Evolutionary conservation across 2,329 filamentous ascomycete species (phyloP), one percentile per base, ranked within the genome.

Genomic region (Colletotrichum sp.): DNA sequence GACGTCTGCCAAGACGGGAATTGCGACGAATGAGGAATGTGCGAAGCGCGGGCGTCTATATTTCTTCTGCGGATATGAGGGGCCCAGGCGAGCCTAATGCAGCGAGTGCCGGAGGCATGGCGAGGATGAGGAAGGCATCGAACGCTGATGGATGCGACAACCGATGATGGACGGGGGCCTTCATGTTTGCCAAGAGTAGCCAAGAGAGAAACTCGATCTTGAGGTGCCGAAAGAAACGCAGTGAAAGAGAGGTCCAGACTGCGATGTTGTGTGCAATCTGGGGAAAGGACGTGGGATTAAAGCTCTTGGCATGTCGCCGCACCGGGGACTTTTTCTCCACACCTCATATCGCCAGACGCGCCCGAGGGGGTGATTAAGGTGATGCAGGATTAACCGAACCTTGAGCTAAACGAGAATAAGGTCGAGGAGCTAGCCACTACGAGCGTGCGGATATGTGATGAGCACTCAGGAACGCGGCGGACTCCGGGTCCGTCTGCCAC

Each of bases 271-370:
- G 25, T 29, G 36, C 73, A 69, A 52, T 72, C 69, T 72, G 63
- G 63, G 69, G 44, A 59, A 52, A 72, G 69, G 55, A 72, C 73
- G 69, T 72, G 67, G 63, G 36, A 32, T 63, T 76, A 61, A 59
- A 69, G 73, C 69, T 72, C 69, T 64, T 72, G 73, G 63, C 69
- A 64, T 11, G n/a, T 44, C 55, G 69, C 55, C 63, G 62, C 69
- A 72, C 36, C 44, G 44, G 30, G 25, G 34, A 8, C 25, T 8
- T 25, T 27, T 27, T 39, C 39, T 29, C 63, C 63, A 72, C 55
- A 32, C 32, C 27, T 52, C 39, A 36, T 59, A 52, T 57, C 52
- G 13, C 13, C 44, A 52, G 44, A 22, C 44, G 44, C 44, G 44
- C n/a, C 44, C 44, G n/a, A 52, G n/a, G 16, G 29, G 13, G 25